These are phyloP conservation scores for Aspergillus taichungensis DNA, from an alignment of 495 filamentous ascomycete species.

Conservation along the genomic window DNA sequence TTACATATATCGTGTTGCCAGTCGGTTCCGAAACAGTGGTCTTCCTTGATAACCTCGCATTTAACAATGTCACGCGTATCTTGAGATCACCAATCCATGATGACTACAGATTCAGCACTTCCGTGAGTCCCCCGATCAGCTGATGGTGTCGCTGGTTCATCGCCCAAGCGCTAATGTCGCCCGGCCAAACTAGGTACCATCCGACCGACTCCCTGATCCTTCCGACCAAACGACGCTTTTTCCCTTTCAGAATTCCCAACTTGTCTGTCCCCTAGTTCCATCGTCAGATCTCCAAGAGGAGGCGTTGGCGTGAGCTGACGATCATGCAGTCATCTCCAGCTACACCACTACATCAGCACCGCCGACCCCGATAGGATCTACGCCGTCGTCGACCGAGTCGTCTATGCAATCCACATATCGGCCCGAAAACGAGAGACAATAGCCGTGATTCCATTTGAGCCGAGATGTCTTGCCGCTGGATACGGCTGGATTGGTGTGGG, in stretches of 20 bases:
- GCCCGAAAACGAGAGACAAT: slow-evolving; percentile 67
- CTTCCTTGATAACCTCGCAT: slow-evolving; percentile 3
- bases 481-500: slow-evolving; percentile 87
- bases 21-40: slow-evolving; percentile 8
- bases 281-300: not conserved
- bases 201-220: slow-evolving; percentile 53
- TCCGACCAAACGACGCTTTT: slow-evolving; percentile 61
- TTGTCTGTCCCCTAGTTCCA: slow-evolving; percentile 43
- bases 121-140: slow-evolving; percentile 18
- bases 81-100: slow-evolving; percentile 23
- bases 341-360: slow-evolving; percentile 82
- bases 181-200: slow-evolving; percentile 34
- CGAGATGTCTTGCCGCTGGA: slow-evolving; percentile 73
- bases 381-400: slow-evolving; percentile 65
- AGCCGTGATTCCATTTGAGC: slow-evolving; percentile 69
- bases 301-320: slow-evolving; percentile 7
- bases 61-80: slow-evolving; percentile 29
- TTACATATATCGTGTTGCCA: not conserved
- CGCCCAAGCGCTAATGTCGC: slow-evolving; percentile 7
- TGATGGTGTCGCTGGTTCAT: not conserved
- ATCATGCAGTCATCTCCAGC: slow-evolving; percentile 73
- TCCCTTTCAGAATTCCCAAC: slow-evolving; percentile 63
- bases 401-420: slow-evolving; percentile 64
- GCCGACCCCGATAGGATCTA: slow-evolving; percentile 69
- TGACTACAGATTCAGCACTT: slow-evolving; percentile 38